Percentiles rank a stretch among this genome's conserved stretches.
Conservation (phyloP, 2,329 filamentous ascomycete genomes). For the Pyrenochaeta sp. region DNA sequence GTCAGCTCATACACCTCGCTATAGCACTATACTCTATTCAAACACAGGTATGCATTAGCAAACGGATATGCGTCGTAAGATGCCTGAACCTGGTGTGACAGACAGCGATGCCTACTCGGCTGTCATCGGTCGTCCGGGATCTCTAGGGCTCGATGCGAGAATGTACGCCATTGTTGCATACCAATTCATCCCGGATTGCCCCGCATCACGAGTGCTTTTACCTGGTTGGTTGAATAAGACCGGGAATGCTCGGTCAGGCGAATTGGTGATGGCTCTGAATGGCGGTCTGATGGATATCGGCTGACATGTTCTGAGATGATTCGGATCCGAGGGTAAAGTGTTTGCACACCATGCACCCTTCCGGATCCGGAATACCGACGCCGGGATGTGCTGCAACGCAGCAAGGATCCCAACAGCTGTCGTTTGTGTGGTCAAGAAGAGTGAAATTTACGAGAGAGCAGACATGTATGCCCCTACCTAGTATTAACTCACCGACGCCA, state of each 20-base stretch:
- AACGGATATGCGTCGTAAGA: conserved; percentile 1
- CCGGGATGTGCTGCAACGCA: neutral
- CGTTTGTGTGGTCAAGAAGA: neutral
- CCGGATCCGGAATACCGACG: neutral
- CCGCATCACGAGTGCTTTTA: conserved; percentile 19
- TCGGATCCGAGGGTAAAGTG: conserved; percentile 10
- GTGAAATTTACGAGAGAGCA: neutral
- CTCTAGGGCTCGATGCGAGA: conserved; percentile 18
- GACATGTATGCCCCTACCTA: neutral
- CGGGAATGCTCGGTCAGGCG: conserved; percentile 6
- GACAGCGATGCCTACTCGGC: conserved; percentile 17
- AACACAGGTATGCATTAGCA: conserved; percentile 11
- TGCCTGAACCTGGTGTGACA: conserved; percentile 7
- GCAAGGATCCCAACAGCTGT: neutral
- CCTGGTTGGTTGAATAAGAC: conserved; percentile 22
- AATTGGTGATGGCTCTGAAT: conserved; percentile 5
- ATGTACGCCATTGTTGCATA: neutral
- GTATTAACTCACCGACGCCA: neutral
- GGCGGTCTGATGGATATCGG: conserved; percentile 20
- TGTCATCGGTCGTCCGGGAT: conserved; percentile 31
- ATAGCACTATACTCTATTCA: conserved; percentile 1
- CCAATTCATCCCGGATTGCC: conserved; percentile 13
- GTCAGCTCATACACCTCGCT: conserved; percentile 3
- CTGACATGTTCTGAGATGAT: conserved; percentile 19
- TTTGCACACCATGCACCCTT: neutral